Conservation (phyloP, 1,139 yeast species). For the Spathaspora sp. region DNA sequence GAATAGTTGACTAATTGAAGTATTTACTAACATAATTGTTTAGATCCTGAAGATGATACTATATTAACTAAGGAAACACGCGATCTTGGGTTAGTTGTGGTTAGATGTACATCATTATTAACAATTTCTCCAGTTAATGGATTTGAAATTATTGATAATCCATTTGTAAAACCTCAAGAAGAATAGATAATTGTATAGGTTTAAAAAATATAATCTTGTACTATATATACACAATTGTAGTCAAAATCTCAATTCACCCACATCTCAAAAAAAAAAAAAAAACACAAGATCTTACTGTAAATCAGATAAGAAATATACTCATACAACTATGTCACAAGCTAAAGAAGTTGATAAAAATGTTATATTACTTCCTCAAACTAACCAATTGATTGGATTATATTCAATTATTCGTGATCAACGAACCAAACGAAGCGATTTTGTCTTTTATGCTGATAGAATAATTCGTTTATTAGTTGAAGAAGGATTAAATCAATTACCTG, state of each 20-base stretch:
- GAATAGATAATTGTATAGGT: constrained; percentile 5
- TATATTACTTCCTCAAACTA: constrained; percentile 76
- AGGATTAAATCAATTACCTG: constrained; percentile 91
- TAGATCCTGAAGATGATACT: constrained; percentile 61
- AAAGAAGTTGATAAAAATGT: constrained; percentile 50
- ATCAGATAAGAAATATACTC: background rate
- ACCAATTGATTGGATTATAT: constrained; percentile 83
- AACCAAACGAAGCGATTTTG: constrained; percentile 87
- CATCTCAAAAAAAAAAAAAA: background rate
- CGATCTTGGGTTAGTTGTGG: constrained; percentile 72
- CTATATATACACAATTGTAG: background rate
- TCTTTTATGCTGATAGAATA: constrained; percentile 91
- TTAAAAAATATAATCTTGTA: background rate
- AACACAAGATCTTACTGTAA: background rate
- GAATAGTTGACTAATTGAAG: background rate
- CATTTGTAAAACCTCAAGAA: constrained; percentile 40
- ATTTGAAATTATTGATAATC: constrained; percentile 73
- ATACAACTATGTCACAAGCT: constrained; percentile 20
- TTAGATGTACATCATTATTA: constrained; percentile 80
- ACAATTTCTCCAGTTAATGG: constrained; percentile 87
- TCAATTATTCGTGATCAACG: constrained; percentile 81
- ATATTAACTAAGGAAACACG: constrained; percentile 55
- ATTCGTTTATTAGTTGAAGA: constrained; percentile 91
- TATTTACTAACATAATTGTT: constrained; percentile 22
- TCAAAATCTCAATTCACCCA: background rate